Evolutionary conservation across 1,284 basidiomycete genomes (phyloP).

Genomic region (Naganishia sp.): DNA sequence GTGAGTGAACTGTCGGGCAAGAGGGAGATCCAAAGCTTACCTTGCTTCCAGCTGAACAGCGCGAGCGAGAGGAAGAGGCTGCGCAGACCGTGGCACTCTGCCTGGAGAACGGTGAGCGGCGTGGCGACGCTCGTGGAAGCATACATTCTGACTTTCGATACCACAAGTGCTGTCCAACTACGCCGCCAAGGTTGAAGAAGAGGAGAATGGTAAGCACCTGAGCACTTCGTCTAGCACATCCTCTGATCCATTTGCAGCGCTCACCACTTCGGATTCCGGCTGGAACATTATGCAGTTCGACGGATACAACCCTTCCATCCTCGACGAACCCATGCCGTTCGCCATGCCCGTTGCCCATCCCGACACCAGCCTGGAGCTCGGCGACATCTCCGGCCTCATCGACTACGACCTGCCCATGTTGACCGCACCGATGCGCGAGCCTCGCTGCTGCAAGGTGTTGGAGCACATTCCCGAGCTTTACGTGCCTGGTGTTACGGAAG

Average conservation of each 20-base stretch:
- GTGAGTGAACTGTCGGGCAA: neutral
- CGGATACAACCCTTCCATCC: constrained; percentile 4
- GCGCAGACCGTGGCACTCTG: neutral
- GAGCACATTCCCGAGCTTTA: neutral
- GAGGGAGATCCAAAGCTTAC: neutral
- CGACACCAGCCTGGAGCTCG: constrained; percentile 5
- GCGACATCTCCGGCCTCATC: neutral
- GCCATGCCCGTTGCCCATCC: neutral
- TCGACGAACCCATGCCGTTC: constrained; percentile 15
- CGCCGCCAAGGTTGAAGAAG: neutral
- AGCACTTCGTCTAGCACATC: neutral
- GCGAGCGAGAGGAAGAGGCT: neutral
- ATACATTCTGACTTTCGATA: neutral
- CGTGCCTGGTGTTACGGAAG: neutral
- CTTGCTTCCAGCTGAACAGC: neutral
- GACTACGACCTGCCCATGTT: neutral
- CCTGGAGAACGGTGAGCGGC: neutral
- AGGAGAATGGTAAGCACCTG: neutral
- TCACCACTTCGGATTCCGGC: neutral
- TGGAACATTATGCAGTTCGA: neutral
- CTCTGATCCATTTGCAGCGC: neutral
- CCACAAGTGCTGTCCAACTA: neutral
- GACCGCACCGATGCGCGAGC: neutral
- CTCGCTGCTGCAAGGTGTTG: neutral
- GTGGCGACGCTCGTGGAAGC: neutral